Evolutionary conservation across 208 protist genomes (phyloP).

Genomic region (Crithidia acanthocephali): DNA sequence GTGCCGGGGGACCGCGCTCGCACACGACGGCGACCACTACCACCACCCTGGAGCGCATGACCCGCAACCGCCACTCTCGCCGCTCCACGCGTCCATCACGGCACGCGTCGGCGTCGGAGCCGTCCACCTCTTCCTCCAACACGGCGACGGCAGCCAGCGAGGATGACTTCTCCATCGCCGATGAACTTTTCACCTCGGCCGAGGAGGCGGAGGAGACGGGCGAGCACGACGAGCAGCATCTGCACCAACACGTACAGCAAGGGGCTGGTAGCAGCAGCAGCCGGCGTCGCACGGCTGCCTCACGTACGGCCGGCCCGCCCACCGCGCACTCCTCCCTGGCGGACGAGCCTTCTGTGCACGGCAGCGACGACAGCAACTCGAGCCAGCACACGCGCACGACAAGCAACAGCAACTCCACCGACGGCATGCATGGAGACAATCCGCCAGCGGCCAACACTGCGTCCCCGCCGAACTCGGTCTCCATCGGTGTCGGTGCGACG

Average conservation of each 20-base stretch:
- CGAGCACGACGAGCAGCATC: slow-evolving; percentile 1
- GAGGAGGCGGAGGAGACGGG: slow-evolving; percentile 20
- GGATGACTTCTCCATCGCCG: slow-evolving; percentile 26
- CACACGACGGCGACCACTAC: slow-evolving; percentile 17
- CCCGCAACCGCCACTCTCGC: background rate
- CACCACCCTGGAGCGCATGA: slow-evolving; percentile 17
- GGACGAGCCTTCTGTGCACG: background rate
- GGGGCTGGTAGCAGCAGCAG: too few species aligned
- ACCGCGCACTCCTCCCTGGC: background rate
- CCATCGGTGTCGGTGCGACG: background rate
- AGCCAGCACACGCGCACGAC: background rate
- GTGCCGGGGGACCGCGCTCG: background rate
- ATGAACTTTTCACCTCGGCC: slow-evolving; percentile 25
- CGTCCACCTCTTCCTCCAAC: too few species aligned
- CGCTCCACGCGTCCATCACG: background rate
- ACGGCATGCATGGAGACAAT: background rate
- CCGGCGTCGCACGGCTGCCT: background rate
- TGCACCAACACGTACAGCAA: background rate
- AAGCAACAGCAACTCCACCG: background rate
- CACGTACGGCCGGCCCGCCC: background rate
- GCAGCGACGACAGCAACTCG: background rate
- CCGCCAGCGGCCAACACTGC: background rate
- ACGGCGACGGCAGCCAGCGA: slow-evolving; percentile 14
- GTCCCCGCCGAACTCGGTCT: background rate
- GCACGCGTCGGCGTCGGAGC: slow-evolving; percentile 3